Percentiles rank a stretch among this genome's conserved stretches.
phyloP scores from a whole-genome alignment of 345 rosid species.

The Hibiscus syriacus region DNA sequence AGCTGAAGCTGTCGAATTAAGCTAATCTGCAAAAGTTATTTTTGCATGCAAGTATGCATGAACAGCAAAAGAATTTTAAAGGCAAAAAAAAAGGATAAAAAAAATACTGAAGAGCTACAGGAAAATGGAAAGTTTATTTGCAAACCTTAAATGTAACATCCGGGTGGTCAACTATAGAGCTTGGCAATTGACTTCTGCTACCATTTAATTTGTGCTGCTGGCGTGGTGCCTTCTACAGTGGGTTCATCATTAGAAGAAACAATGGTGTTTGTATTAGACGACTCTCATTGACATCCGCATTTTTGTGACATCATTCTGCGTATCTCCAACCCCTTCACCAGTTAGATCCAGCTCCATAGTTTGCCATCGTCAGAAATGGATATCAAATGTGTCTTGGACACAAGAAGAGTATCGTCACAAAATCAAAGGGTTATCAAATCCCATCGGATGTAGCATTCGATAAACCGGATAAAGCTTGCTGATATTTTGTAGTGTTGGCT shows the following conservation, averaged over 20 bases:
- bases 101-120: no score
- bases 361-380: slow-evolving; percentile 95
- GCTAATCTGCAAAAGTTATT: slow-evolving; percentile 36
- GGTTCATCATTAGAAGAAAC: no score
- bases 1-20: slow-evolving; percentile 87
- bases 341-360: slow-evolving; percentile 92
- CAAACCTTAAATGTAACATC: slow-evolving; percentile 65
- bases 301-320: no score
- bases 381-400: slow-evolving; percentile 60
- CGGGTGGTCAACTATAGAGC: slow-evolving; percentile 21
- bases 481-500: slow-evolving; percentile 73
- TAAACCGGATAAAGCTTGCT: slow-evolving; percentile 55
- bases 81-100: not conserved
- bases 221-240: slow-evolving; percentile 24
- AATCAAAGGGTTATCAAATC: slow-evolving; percentile 85
- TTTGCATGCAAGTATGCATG: not conserved
- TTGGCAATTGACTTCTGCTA: slow-evolving; percentile 33
- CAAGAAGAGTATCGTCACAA: slow-evolving; percentile 58
- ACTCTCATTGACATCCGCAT: no score
- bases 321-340: slow-evolving; percentile 64
- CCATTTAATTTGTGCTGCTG: slow-evolving; percentile 24
- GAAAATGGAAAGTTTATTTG: not conserved
- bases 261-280: no score
- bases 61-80: not conserved
- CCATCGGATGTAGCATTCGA: slow-evolving; percentile 30